Evolutionary conservation across 352 stramenopile species (phyloP).

Genomic region (Globisporangium paroecandrum): DNA sequence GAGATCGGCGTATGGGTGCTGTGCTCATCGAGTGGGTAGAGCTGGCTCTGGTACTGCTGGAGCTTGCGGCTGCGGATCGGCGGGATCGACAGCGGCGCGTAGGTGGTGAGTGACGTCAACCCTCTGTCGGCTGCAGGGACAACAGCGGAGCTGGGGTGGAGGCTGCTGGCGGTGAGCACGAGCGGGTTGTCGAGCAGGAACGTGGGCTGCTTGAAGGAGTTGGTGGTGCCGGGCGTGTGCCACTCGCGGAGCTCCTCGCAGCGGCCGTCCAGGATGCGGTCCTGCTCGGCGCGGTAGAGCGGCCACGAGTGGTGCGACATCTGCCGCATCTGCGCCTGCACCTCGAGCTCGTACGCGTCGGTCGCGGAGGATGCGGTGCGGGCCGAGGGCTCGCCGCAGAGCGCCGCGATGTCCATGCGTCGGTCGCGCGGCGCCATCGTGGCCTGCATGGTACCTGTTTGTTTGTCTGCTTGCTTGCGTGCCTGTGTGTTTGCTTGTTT

Average conservation of each 20-base stretch:
- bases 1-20: constrained; percentile 6
- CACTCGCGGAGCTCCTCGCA: constrained; percentile 31
- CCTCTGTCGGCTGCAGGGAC: not conserved
- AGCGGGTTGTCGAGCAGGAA: constrained; percentile 9
- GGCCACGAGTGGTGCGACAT: constrained; percentile 16
- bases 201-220: constrained; percentile 15
- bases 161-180: constrained; percentile 3
- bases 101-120: not conserved
- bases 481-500: too few relatives aligned
- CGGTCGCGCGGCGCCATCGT: constrained; percentile 10
- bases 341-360: constrained; percentile 8
- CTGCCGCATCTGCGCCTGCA: constrained; percentile 10
- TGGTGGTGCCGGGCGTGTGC: constrained; percentile 17
- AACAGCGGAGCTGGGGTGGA: not conserved
- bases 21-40: not conserved
- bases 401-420: constrained; percentile 15
- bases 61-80: not conserved
- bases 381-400: constrained; percentile 7
- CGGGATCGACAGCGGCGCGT: not conserved
- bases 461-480: not conserved
- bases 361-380: not conserved
- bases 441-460: constrained; percentile 1
- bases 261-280: constrained; percentile 9
- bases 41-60: not conserved
- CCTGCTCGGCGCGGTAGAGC: constrained; percentile 15